Conservation (phyloP, 1,139 yeast species). For the Zhuliangozyma blackwelliae region DNA sequence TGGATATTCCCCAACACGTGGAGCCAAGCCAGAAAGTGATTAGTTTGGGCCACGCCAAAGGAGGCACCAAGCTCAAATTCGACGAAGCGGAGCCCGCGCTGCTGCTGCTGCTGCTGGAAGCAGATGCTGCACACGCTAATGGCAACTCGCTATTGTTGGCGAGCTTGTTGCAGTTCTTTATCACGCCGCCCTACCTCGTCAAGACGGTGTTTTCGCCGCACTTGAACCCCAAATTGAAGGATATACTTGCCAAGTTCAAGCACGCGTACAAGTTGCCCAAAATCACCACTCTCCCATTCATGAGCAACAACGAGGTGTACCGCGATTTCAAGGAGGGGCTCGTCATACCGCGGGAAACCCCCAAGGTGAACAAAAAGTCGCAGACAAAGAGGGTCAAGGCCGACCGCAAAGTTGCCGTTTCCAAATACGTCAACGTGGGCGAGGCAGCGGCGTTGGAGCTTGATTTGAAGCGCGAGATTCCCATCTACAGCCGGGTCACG, state of each 20-base stretch:
- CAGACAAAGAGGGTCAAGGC: conserved; percentile 41
- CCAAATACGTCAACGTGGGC: conserved; percentile 72
- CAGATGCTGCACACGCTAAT: conserved; percentile 8
- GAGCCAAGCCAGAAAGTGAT: conserved; percentile 16
- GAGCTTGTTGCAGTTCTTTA: conserved; percentile 69
- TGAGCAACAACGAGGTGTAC: conserved; percentile 44
- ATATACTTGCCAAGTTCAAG: conserved; percentile 41
- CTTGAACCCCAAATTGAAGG: conserved; percentile 19
- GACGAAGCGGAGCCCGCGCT: conserved; percentile 18
- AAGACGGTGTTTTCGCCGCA: conserved; percentile 50
- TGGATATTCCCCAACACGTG: conserved; percentile 42
- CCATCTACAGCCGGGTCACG: conserved; percentile 76
- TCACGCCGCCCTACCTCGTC: conserved; percentile 81
- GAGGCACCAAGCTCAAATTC: conserved; percentile 31
- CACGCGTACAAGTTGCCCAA: conserved; percentile 71
- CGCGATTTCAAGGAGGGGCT: conserved; percentile 60
- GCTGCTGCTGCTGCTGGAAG: conserved; percentile 6
- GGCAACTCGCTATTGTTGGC: conserved; percentile 57
- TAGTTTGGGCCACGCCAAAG: conserved; percentile 16
- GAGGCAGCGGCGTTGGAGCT: conserved; percentile 53
- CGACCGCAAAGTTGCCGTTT: conserved; percentile 44
- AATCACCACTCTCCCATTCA: conserved; percentile 69
- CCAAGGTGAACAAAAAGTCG: conserved; percentile 32
- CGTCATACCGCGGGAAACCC: conserved; percentile 53
- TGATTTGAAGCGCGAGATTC: conserved; percentile 54